Conservation (phyloP, 2,329 filamentous ascomycete species). For the Ilyonectria mors-panacis region DNA sequence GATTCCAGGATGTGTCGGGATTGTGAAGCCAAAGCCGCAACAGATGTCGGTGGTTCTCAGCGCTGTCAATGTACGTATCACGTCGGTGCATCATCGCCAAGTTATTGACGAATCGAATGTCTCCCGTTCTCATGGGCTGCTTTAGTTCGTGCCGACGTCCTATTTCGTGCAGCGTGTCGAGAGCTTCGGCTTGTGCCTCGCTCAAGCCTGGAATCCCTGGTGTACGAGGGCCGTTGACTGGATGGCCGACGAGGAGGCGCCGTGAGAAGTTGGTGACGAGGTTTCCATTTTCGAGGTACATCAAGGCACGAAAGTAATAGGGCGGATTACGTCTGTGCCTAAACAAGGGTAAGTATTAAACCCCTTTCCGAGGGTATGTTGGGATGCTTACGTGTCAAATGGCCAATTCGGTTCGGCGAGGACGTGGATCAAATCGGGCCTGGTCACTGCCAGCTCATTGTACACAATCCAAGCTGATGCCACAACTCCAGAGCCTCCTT, state of each 20-base stretch:
- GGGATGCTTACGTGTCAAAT: constrained; percentile 18
- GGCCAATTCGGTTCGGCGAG: constrained; percentile 56
- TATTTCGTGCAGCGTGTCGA: constrained; percentile 62
- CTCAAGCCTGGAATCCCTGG: constrained; percentile 65
- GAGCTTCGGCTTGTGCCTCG: constrained; percentile 62
- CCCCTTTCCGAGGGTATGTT: too few species aligned
- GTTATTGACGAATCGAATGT: constrained; percentile 67
- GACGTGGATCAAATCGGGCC: constrained; percentile 70
- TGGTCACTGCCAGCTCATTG: constrained; percentile 69
- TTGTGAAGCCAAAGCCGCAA: constrained; percentile 62
- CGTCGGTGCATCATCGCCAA: constrained; percentile 63
- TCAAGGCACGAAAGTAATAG: constrained; percentile 16
- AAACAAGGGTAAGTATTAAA: too few species aligned
- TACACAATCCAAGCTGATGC: constrained; percentile 70
- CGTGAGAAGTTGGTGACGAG: constrained; percentile 11
- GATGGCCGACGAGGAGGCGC: constrained; percentile 17
- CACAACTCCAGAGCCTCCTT: constrained; percentile 68
- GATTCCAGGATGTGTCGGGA: constrained; percentile 60
- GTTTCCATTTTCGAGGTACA: constrained; percentile 17
- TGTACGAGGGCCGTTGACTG: background rate
- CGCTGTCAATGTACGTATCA: constrained; percentile 59
- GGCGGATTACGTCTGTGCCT: constrained; percentile 14
- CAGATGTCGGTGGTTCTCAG: constrained; percentile 43
- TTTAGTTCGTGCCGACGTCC: constrained; percentile 58
- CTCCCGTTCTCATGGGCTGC: constrained; percentile 60